Base-by-base conservation (phyloP, 2,329 filamentous ascomycete genomes). In the Hymenoscyphus scutula region DNA sequence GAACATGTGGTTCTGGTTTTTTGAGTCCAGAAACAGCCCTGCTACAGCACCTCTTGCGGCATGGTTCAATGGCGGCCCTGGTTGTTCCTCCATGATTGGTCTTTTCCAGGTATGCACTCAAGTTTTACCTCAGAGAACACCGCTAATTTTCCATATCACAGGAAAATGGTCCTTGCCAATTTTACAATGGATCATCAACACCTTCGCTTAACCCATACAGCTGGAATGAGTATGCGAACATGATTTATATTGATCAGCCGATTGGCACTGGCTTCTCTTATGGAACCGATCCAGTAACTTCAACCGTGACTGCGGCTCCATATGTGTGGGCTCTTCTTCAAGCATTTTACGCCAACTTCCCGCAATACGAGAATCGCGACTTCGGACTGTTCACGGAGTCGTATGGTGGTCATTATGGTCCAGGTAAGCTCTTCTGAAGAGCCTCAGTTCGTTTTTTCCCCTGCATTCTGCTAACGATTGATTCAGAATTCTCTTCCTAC, bases 281-380 rank as follows among this genome's bases (percentile, higher is more conserved):
- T 66, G 77, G 70, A 2, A 72, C 65, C 1, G 68, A 83, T 77
- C 59, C 76, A 77, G 65, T 77, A 78, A 74, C 63, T 3, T 78
- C 76, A 29, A 82, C 80, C 3, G 74, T 75, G 10, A 77, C 76
- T 2, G 80, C 81, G 10, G 80, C 81, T 3, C 76, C 77, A 0
- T 77, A 77, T 56, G 78, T 86, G n/a, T 86, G 83, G 83, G 79
- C 76, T 2, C 74, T 86, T n/a, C 72, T 85, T 56, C 83, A 86
- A 70, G 79, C 80, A 1, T 90, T 87, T 78, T 84, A 86, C 60
- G 78, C 82, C 4, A 81, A 84, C 32, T 90, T 90, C 62, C 86
- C 85, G 0, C 78, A 80, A 32, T 89, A 89, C 70, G 80, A 83
- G 71, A 81, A 87, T 63, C 78, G 79, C n/a, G 77, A 84, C 64